Conservation (phyloP, 768 basidiomycete genomes). For the Psilocybe tampanensis region DNA sequence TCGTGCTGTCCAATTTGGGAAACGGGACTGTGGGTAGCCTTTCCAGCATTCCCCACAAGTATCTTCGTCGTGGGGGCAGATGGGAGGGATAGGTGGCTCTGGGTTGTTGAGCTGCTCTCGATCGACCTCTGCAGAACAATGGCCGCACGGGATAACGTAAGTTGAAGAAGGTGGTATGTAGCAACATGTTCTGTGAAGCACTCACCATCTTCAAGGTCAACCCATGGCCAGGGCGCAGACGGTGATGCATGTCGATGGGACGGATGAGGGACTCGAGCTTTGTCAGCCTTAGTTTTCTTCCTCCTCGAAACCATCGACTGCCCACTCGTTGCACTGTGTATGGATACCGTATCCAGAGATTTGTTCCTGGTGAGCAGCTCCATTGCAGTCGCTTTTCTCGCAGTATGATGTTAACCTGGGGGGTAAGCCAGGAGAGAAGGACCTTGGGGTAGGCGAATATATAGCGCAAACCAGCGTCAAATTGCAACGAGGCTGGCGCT, state of each 20-base stretch:
- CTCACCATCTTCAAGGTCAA: slow-evolving; percentile 42
- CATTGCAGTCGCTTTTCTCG: too few species aligned
- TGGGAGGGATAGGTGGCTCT: slow-evolving; percentile 35
- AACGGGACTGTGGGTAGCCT: slow-evolving; percentile 47
- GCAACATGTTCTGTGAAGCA: neutral
- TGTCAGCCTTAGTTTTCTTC: slow-evolving; percentile 18
- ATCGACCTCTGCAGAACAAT: slow-evolving; percentile 34
- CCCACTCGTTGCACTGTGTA: neutral
- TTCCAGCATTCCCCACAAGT: slow-evolving; percentile 44
- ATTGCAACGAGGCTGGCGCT: neutral
- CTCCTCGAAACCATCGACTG: slow-evolving; percentile 7
- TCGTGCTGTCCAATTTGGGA: slow-evolving; percentile 56
- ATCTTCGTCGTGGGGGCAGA: slow-evolving; percentile 36
- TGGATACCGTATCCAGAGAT: neutral
- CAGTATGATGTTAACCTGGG: too few species aligned
- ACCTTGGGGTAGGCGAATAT: too few species aligned
- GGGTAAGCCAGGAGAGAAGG: too few species aligned
- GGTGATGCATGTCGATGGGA: slow-evolving; percentile 47
- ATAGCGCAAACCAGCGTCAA: too few species aligned
- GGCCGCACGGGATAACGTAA: neutral
- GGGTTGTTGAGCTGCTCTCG: slow-evolving; percentile 30
- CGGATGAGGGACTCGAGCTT: slow-evolving; percentile 32
- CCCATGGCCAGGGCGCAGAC: slow-evolving; percentile 50
- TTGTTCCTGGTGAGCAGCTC: too few species aligned
- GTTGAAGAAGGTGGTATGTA: neutral